A percentile compares a stretch with the other conserved stretches of the same genome.
phyloP scores from a whole-genome alignment of 768 basidiomycete genomes.

The Lactarius vividus region DNA sequence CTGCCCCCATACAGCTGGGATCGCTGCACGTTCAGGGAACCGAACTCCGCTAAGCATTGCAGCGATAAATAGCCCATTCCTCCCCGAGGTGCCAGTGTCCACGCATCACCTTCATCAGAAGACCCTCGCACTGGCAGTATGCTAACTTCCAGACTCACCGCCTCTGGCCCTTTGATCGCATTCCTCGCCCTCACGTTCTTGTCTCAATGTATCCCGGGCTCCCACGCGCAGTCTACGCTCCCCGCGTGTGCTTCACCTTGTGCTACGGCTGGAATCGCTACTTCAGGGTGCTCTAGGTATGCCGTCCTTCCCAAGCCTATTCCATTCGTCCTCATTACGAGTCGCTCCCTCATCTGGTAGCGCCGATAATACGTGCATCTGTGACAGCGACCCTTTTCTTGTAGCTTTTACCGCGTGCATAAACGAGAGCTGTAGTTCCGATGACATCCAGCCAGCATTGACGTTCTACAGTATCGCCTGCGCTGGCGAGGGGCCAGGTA shows the following conservation, averaged over 20 bases:
- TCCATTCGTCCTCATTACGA: background rate
- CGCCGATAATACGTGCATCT: background rate
- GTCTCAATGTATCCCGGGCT: background rate
- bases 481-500: background rate
- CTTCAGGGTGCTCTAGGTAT: background rate
- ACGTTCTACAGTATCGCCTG: background rate
- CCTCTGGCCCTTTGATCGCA: background rate
- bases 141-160: background rate
- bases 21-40: background rate
- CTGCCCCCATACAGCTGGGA: background rate
- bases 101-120: background rate
- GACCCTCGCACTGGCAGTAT: background rate
- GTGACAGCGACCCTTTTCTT: background rate
- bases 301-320: background rate
- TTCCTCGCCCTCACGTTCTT: background rate
- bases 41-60: background rate
- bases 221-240: background rate
- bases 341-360: background rate
- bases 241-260: background rate
- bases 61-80: background rate
- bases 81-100: background rate
- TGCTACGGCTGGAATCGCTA: background rate
- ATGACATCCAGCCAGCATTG: background rate
- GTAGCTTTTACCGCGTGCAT: background rate
- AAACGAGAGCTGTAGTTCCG: background rate